phyloP scores from a whole-genome alignment of 2,329 filamentous ascomycete genomes.

The Pyrenophora teres region DNA sequence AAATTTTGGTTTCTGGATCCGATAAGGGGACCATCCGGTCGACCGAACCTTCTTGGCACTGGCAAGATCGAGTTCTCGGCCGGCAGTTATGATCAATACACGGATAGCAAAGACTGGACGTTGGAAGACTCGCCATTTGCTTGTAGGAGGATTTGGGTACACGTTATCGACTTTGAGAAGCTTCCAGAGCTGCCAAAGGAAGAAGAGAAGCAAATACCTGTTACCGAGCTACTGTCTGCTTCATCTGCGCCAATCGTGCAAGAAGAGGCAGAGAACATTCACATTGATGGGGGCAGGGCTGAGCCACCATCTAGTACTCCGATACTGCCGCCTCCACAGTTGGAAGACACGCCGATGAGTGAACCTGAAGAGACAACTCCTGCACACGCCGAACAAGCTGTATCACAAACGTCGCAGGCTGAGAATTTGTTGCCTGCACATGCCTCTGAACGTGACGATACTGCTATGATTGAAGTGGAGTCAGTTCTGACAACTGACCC shows the following conservation, averaged over 20 bases:
- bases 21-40: constrained; percentile 31
- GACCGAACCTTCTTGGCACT: constrained; percentile 38
- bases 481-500: constrained; percentile 21
- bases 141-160: constrained; percentile 42
- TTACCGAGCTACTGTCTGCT: neutral
- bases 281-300: constrained; percentile 4
- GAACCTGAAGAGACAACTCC: constrained; percentile 38
- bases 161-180: constrained; percentile 37
- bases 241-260: neutral
- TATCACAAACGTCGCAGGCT: constrained; percentile 8
- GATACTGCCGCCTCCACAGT: constrained; percentile 14
- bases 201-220: constrained; percentile 2
- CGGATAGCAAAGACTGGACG: constrained; percentile 33
- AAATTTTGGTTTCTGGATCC: constrained; percentile 49
- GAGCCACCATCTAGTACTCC: constrained; percentile 3
- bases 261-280: neutral
- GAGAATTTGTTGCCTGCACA: constrained; percentile 1
- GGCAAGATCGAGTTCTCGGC: constrained; percentile 42
- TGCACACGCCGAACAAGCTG: constrained; percentile 4
- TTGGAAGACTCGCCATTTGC: constrained; percentile 28
- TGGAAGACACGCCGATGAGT: constrained; percentile 48
- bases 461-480: constrained; percentile 32
- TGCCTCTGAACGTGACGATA: constrained; percentile 19
- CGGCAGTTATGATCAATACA: constrained; percentile 34
- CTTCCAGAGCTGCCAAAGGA: constrained; percentile 37